Base-by-base conservation (phyloP, 1,284 basidiomycete genomes). In the Melampsora americana region DNA sequence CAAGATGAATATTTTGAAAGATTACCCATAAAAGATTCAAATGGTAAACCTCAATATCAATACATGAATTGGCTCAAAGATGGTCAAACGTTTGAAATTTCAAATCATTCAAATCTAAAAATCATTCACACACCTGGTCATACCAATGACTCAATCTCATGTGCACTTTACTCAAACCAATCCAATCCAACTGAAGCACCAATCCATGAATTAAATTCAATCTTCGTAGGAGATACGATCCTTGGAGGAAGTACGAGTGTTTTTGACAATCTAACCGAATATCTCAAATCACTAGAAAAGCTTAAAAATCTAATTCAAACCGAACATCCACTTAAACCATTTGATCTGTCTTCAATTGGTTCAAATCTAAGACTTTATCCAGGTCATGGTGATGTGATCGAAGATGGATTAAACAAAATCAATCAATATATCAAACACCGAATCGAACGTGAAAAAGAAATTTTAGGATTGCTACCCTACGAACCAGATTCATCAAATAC, bases 111-210 rank as follows among this genome's bases (percentile, higher is more conserved):
- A n/a, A 66, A 84, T 28, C 80, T 93, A 18, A 86, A 86, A 32
- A 88, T 95, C 20, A 79, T 97, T 0, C 90, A 92, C 81, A 90
- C 93, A 0, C 95, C 95, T 0, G 95, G 95, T 0, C 95, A 98
- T 81, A 97, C 95, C 0, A 81, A 85, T 48, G 95, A 98, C 83
- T 95, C 92, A 6, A 87, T 95, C 79, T 90, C 86, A 79, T 32
- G 46, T 78, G 1, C 71, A 79, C 28, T 44, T 62, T 12, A 42
- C 26, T 6, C 20, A 39, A 32, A 35, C n/a, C 20, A 59, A 66
- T 46, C 46, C 56, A n/a, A 42, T 35, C n/a, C 23, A n/a, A 18
- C 50, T 16, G 35, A 46, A 59, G 11, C 67, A 18, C 30, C 32
- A 87, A 60, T 39, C 6, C 30, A 62, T 59, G 83, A 86, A 77